phyloP scores from a whole-genome alignment of 1,284 basidiomycete genomes.

The Fomitopsis betulina region DNA sequence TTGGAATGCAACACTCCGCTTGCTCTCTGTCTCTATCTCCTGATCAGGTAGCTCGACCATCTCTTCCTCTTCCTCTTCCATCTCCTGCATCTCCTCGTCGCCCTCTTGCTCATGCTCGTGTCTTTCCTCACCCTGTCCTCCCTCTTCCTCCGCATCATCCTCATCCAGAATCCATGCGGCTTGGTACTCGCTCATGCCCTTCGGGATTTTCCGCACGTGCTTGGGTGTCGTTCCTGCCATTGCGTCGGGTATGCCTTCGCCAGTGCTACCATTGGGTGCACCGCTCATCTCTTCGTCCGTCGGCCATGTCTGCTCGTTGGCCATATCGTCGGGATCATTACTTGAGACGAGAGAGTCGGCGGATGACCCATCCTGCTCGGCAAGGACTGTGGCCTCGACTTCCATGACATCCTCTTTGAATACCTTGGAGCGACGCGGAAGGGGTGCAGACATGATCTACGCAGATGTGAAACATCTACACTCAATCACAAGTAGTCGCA shows the following conservation, averaged over 20 bases:
- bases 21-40: constrained; percentile 62
- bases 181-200: constrained; percentile 91
- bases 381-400: constrained; percentile 53
- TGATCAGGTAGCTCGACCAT: constrained; percentile 58
- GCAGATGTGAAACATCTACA: background rate
- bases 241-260: constrained; percentile 57
- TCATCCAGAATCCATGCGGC: constrained; percentile 92
- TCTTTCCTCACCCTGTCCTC: constrained; percentile 38
- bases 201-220: constrained; percentile 74
- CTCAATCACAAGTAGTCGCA: background rate
- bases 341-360: constrained; percentile 88
- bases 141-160: constrained; percentile 61
- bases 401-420: constrained; percentile 48
- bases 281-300: constrained; percentile 92
- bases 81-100: constrained; percentile 40
- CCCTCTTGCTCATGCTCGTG: constrained; percentile 35
- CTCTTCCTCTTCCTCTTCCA: constrained; percentile 53
- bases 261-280: constrained; percentile 25
- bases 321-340: constrained; percentile 86
- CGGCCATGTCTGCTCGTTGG: constrained; percentile 98
- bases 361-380: constrained; percentile 57
- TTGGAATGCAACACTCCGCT: constrained; percentile 56
- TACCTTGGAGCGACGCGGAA: constrained; percentile 37
- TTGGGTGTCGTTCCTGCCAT: constrained; percentile 65
- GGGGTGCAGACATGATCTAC: constrained; percentile 60